Base-by-base conservation (phyloP, 805 yeast genomes). In the Danielia reshetovae region DNA sequence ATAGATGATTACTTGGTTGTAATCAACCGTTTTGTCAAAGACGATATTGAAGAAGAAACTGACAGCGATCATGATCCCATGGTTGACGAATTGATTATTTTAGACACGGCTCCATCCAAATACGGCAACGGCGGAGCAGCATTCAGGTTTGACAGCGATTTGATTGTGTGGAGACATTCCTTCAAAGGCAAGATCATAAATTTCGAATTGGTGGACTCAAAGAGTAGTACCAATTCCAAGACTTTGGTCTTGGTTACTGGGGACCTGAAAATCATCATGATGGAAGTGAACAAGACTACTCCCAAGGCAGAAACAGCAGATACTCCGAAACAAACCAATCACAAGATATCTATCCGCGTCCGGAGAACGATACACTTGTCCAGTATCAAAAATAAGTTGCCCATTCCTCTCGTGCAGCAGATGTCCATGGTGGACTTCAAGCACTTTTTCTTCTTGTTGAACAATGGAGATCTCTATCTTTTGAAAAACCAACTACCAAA, bases 401-500 rank as follows among this genome's bases (percentile, higher is more conserved):
- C 49, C 7, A 39, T 65, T 4, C 26, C 37, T 2, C 46, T 51
- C 12, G 45, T 61, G 10, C 34, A 39, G 5, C 52, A 56, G 32
- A 46, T 58, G 21, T 43, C 45, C 9, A 49, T 59, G 50, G 43
- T 65, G 5, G 48, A 52, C 7, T 46, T 50, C 17, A 45, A 47
- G 24, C 68, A 68, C 39, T 62, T 66, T 32, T 40, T 66, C 25
- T 57, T 68, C 26, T 42, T 67, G 18, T 43, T 65, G 22, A 48
- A 43, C 27, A 55, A 57, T n/a, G 73, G 73, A 7, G 72, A 67
- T 11, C 50, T 65, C 7, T 63, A 44, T 36, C 46, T 67, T 3
- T 48, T 67, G 32, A 63, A 61, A 27, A 62, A 60, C 37, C 64
- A 62, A 33, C 29, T 38, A 34, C 24, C 39, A 22, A 15, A 16